These are phyloP conservation scores for Aspergillus terreus DNA, from an alignment of 2,329 filamentous ascomycete genomes.

Conservation along the genomic window DNA sequence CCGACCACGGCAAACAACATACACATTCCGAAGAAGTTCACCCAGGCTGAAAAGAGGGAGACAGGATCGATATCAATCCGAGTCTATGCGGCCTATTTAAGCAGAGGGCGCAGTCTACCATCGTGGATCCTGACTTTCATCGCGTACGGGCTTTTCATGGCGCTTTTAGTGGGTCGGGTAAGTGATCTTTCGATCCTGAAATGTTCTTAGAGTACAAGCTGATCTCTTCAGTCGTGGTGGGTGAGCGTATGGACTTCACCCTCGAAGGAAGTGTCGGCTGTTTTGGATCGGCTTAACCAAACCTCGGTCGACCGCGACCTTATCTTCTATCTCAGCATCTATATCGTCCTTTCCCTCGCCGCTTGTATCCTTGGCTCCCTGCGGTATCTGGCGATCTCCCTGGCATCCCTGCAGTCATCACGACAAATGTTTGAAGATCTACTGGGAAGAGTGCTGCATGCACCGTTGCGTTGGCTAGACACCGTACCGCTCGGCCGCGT, in stretches of 20 bases:
- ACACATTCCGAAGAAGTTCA: conserved; percentile 61
- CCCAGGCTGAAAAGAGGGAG: conserved; percentile 71
- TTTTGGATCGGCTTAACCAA: neutral
- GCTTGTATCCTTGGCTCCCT: conserved; percentile 58
- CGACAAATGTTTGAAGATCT: conserved; percentile 63
- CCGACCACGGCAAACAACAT: conserved; percentile 15
- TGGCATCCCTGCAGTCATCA: conserved; percentile 63
- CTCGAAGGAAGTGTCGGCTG: neutral
- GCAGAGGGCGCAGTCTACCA: conserved; percentile 59
- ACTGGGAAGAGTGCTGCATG: conserved; percentile 63
- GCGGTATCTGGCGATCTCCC: conserved; percentile 47
- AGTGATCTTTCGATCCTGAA: conserved; percentile 16
- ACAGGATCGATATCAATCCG: conserved; percentile 63
- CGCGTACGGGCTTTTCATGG: conserved; percentile 55
- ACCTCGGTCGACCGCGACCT: conserved; percentile 43
- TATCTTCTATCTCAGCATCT: conserved; percentile 46
- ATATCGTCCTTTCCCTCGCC: conserved; percentile 56
- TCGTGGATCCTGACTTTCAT: conserved; percentile 57
- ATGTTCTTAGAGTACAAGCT: neutral
- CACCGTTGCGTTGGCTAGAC: conserved; percentile 74
- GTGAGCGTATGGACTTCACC: conserved; percentile 45
- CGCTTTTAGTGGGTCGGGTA: conserved; percentile 50
- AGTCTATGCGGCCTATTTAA: conserved; percentile 67
- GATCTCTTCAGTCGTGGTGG: conserved; percentile 42
- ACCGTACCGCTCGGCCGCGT: conserved; percentile 73